Conservation (phyloP, 768 basidiomycete genomes). For the Tephrocybe rancida region DNA sequence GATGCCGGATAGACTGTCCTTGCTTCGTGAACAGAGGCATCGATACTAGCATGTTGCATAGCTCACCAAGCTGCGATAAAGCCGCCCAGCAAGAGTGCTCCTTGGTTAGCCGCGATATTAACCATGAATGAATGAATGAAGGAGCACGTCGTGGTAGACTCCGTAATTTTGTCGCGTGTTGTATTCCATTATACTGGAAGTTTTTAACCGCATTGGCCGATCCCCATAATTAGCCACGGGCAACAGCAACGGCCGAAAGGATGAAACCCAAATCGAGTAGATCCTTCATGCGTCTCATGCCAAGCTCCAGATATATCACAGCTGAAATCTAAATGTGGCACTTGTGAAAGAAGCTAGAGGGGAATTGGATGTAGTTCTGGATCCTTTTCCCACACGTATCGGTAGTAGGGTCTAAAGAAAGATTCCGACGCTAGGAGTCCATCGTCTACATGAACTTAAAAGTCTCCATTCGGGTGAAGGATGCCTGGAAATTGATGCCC, state of each 20-base stretch:
- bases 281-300: too few relatives aligned
- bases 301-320: too few relatives aligned
- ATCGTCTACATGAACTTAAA: too few relatives aligned
- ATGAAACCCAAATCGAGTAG: too few relatives aligned
- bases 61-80: constrained; percentile 37
- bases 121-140: constrained; percentile 16
- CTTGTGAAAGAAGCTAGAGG: not conserved
- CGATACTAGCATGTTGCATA: not conserved
- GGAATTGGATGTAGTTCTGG: not conserved
- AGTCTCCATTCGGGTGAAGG: too few relatives aligned
- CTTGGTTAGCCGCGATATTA: constrained; percentile 35
- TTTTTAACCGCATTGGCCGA: not conserved
- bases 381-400: too few relatives aligned
- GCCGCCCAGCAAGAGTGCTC: constrained; percentile 40
- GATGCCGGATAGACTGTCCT: constrained; percentile 32
- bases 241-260: too few relatives aligned
- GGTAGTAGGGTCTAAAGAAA: too few relatives aligned
- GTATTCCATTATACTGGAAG: not conserved
- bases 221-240: not conserved
- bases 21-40: not conserved
- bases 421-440: too few relatives aligned
- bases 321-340: too few relatives aligned
- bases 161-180: too few relatives aligned
- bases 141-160: not conserved
- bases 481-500: too few relatives aligned